Percentiles rank a stretch among this genome's conserved stretches.
phyloP scores from a whole-genome alignment of 2,329 filamentous ascomycete species.

The Madurella mycetomatis region DNA sequence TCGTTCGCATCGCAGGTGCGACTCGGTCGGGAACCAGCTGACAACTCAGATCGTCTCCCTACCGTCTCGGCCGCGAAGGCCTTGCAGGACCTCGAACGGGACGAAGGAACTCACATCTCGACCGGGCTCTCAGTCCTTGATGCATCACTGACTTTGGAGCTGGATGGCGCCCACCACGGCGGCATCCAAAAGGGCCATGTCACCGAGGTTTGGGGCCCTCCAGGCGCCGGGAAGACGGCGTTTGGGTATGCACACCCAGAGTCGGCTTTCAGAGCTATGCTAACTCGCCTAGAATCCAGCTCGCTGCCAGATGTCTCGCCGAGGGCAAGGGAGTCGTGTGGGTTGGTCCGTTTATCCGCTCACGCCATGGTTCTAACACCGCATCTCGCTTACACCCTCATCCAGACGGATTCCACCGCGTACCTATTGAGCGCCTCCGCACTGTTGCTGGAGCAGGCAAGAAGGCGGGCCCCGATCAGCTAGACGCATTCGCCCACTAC shows the following conservation, averaged over 20 bases:
- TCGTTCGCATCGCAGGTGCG: not conserved
- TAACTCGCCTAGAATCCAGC: slow-evolving; percentile 57
- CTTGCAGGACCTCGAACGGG: slow-evolving; percentile 54
- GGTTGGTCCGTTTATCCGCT: slow-evolving; percentile 62
- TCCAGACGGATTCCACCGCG: slow-evolving; percentile 45
- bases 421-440: slow-evolving; percentile 36
- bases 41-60: slow-evolving; percentile 62
- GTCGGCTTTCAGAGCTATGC: not conserved
- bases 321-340: slow-evolving; percentile 65
- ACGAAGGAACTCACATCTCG: slow-evolving; percentile 47
- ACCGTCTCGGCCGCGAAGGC: slow-evolving; percentile 73
- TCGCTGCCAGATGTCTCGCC: slow-evolving; percentile 59
- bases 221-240: slow-evolving; percentile 79
- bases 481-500: slow-evolving; percentile 44
- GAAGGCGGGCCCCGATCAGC: slow-evolving; percentile 16
- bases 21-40: slow-evolving; percentile 17
- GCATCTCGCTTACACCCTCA: slow-evolving; percentile 3
- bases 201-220: slow-evolving; percentile 83
- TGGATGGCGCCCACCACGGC: slow-evolving; percentile 29
- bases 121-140: slow-evolving; percentile 56
- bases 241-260: slow-evolving; percentile 58
- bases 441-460: slow-evolving; percentile 24
- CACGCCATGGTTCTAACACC: slow-evolving; percentile 12
- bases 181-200: slow-evolving; percentile 74
- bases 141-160: slow-evolving; percentile 27